Evolutionary conservation across 2,329 filamentous ascomycete species (phyloP).

Genomic region (Colletotrichum sp.): DNA sequence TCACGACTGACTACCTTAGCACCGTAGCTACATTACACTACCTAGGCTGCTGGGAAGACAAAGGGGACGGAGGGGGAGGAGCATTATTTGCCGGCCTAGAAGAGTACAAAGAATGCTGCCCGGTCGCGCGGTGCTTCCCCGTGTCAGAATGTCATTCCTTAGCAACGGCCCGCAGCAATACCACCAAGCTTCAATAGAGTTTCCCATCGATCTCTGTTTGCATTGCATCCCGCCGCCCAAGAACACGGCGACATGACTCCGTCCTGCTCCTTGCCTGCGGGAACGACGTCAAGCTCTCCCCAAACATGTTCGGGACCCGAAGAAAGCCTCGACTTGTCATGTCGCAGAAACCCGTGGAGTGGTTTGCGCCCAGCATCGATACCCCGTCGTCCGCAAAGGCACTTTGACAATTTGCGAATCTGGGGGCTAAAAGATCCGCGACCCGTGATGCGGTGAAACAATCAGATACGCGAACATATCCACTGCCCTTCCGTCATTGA

Average conservation of each 20-base stretch:
- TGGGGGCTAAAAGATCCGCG: background rate
- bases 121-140: background rate
- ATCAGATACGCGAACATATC: conserved; percentile 3
- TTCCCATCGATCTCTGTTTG: conserved; percentile 6
- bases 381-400: background rate
- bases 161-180: background rate
- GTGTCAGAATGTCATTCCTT: background rate
- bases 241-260: background rate
- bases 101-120: background rate
- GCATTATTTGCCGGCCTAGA: background rate
- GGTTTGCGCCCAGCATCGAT: background rate
- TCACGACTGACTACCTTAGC: no score
- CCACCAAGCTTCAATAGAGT: conserved; percentile 1
- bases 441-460: background rate
- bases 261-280: background rate
- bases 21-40: background rate
- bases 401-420: background rate
- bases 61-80: background rate
- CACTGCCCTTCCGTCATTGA: background rate
- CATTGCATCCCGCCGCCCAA: background rate
- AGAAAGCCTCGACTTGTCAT: background rate
- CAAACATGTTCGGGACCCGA: background rate
- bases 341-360: background rate
- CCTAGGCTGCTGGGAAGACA: background rate
- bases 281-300: conserved; percentile 3